These are phyloP conservation scores for Phalaenopsis hybrid DNA, from an alignment of 116 monocot species.

Conservation along the genomic window DNA sequence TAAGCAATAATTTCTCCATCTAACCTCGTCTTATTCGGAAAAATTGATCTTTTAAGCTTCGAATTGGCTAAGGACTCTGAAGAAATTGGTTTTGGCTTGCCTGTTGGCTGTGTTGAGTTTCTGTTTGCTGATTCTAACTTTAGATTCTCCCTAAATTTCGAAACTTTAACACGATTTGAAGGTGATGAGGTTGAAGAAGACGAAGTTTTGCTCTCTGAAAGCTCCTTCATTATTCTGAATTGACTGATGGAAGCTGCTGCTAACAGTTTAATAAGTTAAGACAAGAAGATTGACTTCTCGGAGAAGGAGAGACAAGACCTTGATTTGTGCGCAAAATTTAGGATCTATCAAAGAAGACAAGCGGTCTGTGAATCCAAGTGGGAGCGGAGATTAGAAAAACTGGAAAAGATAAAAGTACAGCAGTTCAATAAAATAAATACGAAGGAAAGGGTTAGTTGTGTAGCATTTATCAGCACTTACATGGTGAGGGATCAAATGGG, in stretches of 20 bases:
- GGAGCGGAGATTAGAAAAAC: neutral
- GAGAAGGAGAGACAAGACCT: neutral
- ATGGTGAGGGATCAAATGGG: neutral
- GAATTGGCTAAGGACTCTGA: slow-evolving; percentile 11
- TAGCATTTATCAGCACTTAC: neutral
- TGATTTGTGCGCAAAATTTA: slow-evolving; percentile 11
- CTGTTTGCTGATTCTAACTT: slow-evolving; percentile 17
- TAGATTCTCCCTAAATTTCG: slow-evolving; percentile 24
- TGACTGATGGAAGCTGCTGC: too few species aligned
- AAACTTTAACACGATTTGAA: slow-evolving; percentile 13
- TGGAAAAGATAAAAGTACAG: neutral
- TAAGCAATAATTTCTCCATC: slow-evolving; percentile 7
- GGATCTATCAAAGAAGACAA: slow-evolving; percentile 13
- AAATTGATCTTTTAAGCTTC: slow-evolving; percentile 26
- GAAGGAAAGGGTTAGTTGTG: neutral
- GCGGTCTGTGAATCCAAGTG: slow-evolving; percentile 7
- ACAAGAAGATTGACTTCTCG: slow-evolving; percentile 4
- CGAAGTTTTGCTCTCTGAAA: slow-evolving; percentile 21
- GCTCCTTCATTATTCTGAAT: slow-evolving; percentile 45
- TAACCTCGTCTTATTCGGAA: slow-evolving; percentile 15
- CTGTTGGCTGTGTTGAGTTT: slow-evolving; percentile 11
- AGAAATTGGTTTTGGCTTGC: slow-evolving; percentile 23
- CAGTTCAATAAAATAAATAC: neutral
- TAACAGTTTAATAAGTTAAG: neutral
- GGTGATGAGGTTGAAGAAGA: slow-evolving; percentile 14